Conservation (phyloP, 179 eudicot species). For the Beta macrorhiza region DNA sequence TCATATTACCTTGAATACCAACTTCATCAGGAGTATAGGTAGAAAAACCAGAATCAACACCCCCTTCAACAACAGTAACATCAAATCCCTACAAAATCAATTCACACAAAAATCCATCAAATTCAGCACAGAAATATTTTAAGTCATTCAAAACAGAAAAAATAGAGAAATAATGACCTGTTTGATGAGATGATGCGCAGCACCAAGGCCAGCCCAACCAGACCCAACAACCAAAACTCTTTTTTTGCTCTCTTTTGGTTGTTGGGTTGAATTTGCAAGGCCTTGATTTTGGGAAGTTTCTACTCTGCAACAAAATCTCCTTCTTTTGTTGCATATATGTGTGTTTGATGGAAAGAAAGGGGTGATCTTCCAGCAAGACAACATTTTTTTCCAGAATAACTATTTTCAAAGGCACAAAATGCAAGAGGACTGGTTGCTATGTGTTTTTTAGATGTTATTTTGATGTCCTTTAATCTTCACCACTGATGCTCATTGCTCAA, state of each 20-base stretch:
- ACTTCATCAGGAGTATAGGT: conserved; percentile 57
- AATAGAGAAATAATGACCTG: conserved; percentile 39
- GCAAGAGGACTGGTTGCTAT: not conserved
- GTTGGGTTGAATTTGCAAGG: conserved; percentile 1
- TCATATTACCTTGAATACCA: conserved; percentile 56
- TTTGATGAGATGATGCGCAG: conserved; percentile 65
- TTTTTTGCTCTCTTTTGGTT: conserved; percentile 37
- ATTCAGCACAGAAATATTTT: not conserved
- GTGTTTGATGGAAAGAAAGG: conserved; percentile 31
- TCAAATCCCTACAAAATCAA: conserved; percentile 51
- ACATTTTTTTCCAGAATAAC: conserved; percentile 31
- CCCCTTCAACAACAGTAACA: conserved; percentile 68
- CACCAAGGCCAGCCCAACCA: conserved; percentile 78
- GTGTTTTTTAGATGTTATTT: not conserved
- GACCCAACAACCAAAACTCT: conserved; percentile 67
- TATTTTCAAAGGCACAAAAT: not conserved
- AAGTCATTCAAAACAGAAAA: not conserved
- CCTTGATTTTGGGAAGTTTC: conserved; percentile 31
- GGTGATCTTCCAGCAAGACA: conserved; percentile 39
- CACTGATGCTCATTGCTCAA: conserved; percentile 2
- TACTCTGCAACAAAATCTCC: conserved; percentile 44
- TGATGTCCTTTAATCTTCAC: conserved; percentile 7
- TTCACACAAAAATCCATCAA: conserved; percentile 12
- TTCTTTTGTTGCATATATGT: not conserved
- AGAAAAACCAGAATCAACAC: conserved; percentile 46